Evolutionary conservation across 2,329 filamentous ascomycete genomes (phyloP), one percentile per base, ranked within the genome.

Genomic region (Fusarium aywerte): DNA sequence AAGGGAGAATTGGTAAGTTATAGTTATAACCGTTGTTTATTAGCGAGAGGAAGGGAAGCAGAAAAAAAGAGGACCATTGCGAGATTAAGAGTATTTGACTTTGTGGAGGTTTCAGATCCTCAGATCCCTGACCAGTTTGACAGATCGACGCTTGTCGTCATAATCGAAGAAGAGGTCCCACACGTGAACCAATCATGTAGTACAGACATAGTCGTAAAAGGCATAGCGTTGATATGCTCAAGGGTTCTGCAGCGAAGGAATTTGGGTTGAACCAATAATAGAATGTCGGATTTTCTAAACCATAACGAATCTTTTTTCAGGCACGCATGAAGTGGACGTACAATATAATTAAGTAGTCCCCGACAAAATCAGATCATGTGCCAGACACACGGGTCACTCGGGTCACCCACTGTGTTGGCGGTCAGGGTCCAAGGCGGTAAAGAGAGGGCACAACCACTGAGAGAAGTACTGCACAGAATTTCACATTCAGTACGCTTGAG

Each of bases 251-350:
- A 49, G 20, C 45, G 12, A 23, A 38, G 11, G 16, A 12, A 48
- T 36, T 25, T 32, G 25, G 21, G 18, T 31, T 12, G 31, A 18
- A 48, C 45, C 45, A 49, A 49, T 49, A 36, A 49, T 38, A 49
- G 45, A 49, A 36, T 18, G 5, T 16, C 6, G 21, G 6, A 12
- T 15, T n/a, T 20, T 7, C 3, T 7, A 25, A 15, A 11, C 11
- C 6, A 18, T 36, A 7, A 15, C 1, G 21, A 47, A 33, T 18
- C 3, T n/a, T 18, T 25, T 32, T 21, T 36, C 21, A 25, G 15
- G 3, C 7, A 36, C 16, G 21, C 23, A 25, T 36, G 21, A 11
- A 36, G 21, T 25, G 31, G 21, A 7, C 10, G 32, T 12, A 5
- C n/a, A n/a, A n/a, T n/a, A 8, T 20, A 25, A 16, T 20, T 11